Conservation (phyloP, 2,329 filamentous ascomycete genomes). For the Neofusicoccum ribis region DNA sequence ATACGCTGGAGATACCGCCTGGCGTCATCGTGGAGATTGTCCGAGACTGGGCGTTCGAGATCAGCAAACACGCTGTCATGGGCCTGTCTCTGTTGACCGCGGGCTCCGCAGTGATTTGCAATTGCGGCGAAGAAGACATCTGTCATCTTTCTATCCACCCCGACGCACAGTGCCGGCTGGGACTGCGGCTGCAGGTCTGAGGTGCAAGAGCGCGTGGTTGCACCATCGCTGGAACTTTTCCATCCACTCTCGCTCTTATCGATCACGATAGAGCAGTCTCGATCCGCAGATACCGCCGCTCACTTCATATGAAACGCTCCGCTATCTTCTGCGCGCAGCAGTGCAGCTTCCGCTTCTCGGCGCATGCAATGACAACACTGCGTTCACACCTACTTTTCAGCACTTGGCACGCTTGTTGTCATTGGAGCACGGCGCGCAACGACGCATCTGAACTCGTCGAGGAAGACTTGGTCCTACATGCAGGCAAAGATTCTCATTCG, state of each 20-base stretch:
- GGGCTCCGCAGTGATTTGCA: not conserved
- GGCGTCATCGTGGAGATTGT: not conserved
- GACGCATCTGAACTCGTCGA: not conserved
- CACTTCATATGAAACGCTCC: not conserved
- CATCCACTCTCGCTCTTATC: not conserved
- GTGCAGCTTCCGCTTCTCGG: not conserved
- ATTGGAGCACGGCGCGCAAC: not conserved
- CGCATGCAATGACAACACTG: conserved; percentile 8
- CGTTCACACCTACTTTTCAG: conserved; percentile 15
- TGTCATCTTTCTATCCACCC: not conserved
- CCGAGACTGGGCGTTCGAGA: not conserved
- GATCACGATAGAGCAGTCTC: not conserved
- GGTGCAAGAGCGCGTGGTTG: not conserved
- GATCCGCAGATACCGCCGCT: not conserved
- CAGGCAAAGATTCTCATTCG: not conserved
- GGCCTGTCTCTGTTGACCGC: not conserved
- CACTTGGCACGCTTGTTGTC: conserved; percentile 7
- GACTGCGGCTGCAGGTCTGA: not conserved
- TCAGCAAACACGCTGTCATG: conserved; percentile 17
- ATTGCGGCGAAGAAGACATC: not conserved
- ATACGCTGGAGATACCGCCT: conserved; percentile 3
- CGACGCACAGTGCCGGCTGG: not conserved
- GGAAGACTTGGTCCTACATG: not conserved
- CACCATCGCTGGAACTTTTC: not conserved
- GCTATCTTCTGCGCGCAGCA: not conserved